Base-by-base conservation (phyloP, 2,329 filamentous ascomycete species). In the Sphaerostilbella broomeana region DNA sequence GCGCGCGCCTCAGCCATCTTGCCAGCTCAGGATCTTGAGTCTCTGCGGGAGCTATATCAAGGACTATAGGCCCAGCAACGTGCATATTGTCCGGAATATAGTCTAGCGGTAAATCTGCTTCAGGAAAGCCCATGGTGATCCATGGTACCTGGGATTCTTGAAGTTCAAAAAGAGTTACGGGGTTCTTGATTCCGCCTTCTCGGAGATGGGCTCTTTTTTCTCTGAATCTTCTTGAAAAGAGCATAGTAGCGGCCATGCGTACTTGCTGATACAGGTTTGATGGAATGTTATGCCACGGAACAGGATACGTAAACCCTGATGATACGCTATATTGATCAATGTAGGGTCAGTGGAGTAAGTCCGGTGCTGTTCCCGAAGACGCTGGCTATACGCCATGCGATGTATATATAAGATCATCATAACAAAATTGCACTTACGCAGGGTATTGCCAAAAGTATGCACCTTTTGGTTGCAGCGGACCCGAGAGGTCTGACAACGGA, bases 61-160 rank as follows among this genome's bases (percentile, higher is more conserved):
- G 51, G 0, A 72, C 47, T 6, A 75, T 71, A 0, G 72, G 71
- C 0, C 70, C 70, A 28, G 65, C 46, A 9, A 38, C 29, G 4
- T 44, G 48, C 15, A 56, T 46, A 16, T 56, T 50, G 2, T 45
- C 25, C 0, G 61, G 56, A 5, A 66, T 54, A 11, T 18, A 11
- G 18, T 15, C 50, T 3, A 64, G 62, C 0, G 68, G 65, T 4
- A 54, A 32, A 10, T 43, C 44, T 16, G 50, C 55, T 6, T 51
- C 57, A 1, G 45, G 41, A 8, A 56, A 44, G 3, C 50, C 47
- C 36, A 50, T 51, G 4, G 51, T 43, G 9, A 62, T 51, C 46
- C 49, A 52, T 4, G 49, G 51, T 2, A 50, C 48, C 13, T 47
- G 47, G 1, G 44, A 45, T 64, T 38, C 6, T 15, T 51, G 43